Percentiles rank a stretch among this genome's conserved stretches.
These are phyloP conservation scores for Paraconiothyrium sp. DNA, from an alignment of 2,329 filamentous ascomycete species.

Conservation along the genomic window DNA sequence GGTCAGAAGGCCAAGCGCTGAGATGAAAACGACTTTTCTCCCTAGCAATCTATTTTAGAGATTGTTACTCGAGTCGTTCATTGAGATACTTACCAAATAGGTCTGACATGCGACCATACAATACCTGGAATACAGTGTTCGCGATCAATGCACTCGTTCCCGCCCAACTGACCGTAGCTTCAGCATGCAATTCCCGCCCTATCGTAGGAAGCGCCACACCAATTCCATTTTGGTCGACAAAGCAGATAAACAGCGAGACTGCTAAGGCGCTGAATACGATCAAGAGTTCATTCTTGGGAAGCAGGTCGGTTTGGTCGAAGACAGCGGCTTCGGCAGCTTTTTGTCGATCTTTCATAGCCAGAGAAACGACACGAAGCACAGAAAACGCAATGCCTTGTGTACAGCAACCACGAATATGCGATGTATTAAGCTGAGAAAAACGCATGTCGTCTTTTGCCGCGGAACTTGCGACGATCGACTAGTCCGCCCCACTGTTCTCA, in stretches of 20 bases:
- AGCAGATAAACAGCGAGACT: constrained; percentile 62
- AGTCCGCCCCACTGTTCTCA: constrained; percentile 6
- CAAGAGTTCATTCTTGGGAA: constrained; percentile 61
- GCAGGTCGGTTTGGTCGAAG: constrained; percentile 65
- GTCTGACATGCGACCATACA: constrained; percentile 71
- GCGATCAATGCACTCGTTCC: constrained; percentile 64
- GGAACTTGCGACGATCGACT: neutral
- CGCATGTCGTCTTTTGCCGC: neutral
- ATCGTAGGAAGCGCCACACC: constrained; percentile 52
- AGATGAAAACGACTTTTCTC: constrained; percentile 57
- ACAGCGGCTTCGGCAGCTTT: constrained; percentile 27
- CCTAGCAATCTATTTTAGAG: constrained; percentile 10
- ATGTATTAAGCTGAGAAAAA: neutral
- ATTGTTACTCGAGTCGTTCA: neutral
- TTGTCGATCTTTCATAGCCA: constrained; percentile 21
- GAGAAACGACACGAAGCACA: neutral
- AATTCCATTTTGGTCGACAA: constrained; percentile 68
- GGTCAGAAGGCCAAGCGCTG: constrained; percentile 62
- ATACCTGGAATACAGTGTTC: constrained; percentile 70
- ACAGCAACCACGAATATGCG: neutral
- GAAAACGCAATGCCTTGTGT: neutral
- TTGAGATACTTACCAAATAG: constrained; percentile 66
- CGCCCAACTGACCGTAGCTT: constrained; percentile 65
- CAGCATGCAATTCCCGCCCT: constrained; percentile 25
- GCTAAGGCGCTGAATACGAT: constrained; percentile 63